Conservation (phyloP, 192 early-diverging fungal genomes). For the Haplosporangium gracile region DNA sequence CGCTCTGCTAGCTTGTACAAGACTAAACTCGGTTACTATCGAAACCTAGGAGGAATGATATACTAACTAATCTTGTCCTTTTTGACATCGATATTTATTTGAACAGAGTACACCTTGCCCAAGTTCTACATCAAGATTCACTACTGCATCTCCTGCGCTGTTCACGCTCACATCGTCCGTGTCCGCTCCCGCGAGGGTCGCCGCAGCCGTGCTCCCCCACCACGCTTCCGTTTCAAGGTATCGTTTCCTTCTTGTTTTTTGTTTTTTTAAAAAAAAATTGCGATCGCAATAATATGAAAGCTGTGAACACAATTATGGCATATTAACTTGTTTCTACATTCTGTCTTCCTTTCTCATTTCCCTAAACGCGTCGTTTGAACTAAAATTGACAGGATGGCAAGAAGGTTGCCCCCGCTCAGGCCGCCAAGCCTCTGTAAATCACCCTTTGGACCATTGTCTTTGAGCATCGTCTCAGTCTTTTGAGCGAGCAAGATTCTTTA, state of each 20-base stretch:
- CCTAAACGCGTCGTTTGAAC: neutral
- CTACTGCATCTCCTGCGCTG: constrained; percentile 98
- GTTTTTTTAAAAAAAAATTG: neutral
- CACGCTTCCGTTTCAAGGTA: constrained; percentile 88
- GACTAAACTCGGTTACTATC: neutral
- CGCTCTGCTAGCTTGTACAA: neutral
- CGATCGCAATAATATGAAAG: too few relatives aligned
- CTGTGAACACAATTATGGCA: neutral
- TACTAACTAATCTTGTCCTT: neutral
- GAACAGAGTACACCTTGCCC: constrained; percentile 89
- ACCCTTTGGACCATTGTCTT: neutral
- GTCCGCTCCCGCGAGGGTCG: constrained; percentile 91
- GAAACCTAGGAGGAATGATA: neutral
- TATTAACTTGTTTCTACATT: neutral
- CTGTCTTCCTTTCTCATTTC: neutral
- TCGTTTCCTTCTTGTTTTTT: constrained; percentile 56
- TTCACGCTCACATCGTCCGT: constrained; percentile 95
- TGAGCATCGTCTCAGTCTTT: constrained; percentile 3
- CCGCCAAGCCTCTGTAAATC: constrained; percentile 58
- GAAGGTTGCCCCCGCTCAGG: constrained; percentile 64
- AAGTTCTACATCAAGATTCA: constrained; percentile 99
- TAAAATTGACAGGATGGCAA: constrained; percentile 65
- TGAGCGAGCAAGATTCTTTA: neutral
- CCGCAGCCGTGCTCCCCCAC: constrained; percentile 94
- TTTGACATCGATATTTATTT: neutral